These are phyloP conservation scores for Peronospora farinosa DNA, from an alignment of 352 stramenopile species.

Conservation along the genomic window DNA sequence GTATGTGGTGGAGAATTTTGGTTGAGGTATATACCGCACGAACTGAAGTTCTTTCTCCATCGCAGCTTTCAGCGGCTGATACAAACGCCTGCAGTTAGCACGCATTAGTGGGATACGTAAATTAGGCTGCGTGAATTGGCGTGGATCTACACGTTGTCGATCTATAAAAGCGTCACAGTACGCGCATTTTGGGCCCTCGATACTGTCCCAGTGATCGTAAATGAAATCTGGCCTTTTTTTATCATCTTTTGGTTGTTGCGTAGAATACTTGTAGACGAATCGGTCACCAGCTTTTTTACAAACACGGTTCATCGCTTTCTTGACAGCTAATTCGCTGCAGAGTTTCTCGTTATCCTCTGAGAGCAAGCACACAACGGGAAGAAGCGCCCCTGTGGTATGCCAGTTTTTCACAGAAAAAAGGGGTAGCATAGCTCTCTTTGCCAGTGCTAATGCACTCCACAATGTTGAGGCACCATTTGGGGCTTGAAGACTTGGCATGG, in stretches of 20 bases:
- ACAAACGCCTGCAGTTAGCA: conserved; percentile 4
- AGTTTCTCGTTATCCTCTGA: background rate
- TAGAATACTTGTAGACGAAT: conserved; percentile 16
- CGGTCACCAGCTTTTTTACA: conserved; percentile 1
- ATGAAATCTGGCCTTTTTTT: conserved; percentile 1
- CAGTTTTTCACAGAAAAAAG: background rate
- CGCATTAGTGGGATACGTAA: background rate
- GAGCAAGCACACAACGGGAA: background rate
- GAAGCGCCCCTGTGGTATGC: background rate
- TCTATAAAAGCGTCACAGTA: background rate
- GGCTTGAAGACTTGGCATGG: background rate
- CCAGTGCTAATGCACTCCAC: background rate
- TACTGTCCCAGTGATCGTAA: conserved; percentile 4
- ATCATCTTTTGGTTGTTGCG: background rate
- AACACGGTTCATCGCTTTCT: conserved; percentile 4
- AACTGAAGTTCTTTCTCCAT: conserved; percentile 13
- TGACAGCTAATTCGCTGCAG: conserved; percentile 1
- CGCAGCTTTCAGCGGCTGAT: conserved; percentile 9
- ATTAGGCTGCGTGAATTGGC: too few species aligned
- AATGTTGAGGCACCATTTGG: background rate
- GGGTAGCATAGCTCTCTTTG: background rate
- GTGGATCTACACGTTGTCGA: background rate
- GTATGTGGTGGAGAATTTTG: conserved; percentile 1
- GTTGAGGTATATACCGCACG: conserved; percentile 10
- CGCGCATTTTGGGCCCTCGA: background rate